A percentile compares a stretch with the other conserved stretches of the same genome.
Conservation (phyloP, 1,139 yeast species). For the Tardiomyces digboiensis region DNA sequence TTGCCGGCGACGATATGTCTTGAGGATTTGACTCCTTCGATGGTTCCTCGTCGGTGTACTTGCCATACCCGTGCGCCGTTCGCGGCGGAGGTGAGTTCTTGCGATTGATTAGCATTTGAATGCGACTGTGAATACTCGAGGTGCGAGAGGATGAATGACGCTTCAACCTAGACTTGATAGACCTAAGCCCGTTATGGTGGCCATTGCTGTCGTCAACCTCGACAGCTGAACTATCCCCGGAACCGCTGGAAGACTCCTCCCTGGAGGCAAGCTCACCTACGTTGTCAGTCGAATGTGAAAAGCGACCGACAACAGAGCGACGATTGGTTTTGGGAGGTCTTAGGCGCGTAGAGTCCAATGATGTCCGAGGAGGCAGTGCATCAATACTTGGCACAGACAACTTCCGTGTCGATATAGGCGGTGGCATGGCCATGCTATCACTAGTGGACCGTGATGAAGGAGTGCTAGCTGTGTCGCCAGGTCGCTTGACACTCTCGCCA, state of each 20-base stretch:
- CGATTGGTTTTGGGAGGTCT: neutral
- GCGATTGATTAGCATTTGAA: conserved; percentile 47
- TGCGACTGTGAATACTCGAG: conserved; percentile 46
- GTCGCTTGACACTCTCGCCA: conserved; percentile 19
- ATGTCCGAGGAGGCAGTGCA: neutral
- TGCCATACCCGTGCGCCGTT: conserved; percentile 72
- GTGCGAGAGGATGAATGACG: neutral
- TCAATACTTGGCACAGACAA: neutral
- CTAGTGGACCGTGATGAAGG: neutral
- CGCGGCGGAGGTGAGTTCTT: conserved; percentile 40
- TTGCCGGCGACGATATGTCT: conserved; percentile 14
- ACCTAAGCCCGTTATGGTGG: conserved; percentile 10
- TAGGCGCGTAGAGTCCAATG: neutral
- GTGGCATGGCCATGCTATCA: conserved; percentile 3
- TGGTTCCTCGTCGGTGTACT: conserved; percentile 40
- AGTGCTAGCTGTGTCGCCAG: conserved; percentile 7
- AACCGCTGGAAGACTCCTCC: neutral
- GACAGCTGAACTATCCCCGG: neutral
- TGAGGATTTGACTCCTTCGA: neutral
- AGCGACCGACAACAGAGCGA: conserved; percentile 4
- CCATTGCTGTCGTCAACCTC: neutral
- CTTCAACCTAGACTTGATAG: conserved; percentile 9
- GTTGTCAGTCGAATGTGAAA: conserved; percentile 13
- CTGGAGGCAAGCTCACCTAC: conserved; percentile 8
- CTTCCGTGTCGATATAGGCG: conserved; percentile 7